Conservation (phyloP, 305 asterid species). For the Salvia sclarea region DNA sequence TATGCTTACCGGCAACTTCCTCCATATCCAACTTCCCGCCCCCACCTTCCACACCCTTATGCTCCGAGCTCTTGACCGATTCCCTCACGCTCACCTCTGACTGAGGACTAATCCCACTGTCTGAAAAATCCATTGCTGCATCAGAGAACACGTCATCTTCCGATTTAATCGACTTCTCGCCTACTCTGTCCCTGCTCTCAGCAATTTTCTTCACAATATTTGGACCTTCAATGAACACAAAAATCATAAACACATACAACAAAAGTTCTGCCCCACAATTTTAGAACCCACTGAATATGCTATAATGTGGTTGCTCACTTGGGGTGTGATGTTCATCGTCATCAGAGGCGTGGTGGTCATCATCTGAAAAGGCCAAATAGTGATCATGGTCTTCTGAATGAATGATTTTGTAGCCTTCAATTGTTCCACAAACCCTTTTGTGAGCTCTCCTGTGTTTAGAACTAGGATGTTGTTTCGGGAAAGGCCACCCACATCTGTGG, state of each 20-base stretch:
- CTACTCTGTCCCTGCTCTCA: constrained; percentile 45
- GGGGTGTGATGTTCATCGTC: constrained; percentile 53
- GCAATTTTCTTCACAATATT: constrained; percentile 36
- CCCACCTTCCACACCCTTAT: constrained; percentile 35
- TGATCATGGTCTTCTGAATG: constrained; percentile 39
- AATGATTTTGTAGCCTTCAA: constrained; percentile 65
- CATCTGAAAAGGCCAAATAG: constrained; percentile 53
- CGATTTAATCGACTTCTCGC: constrained; percentile 49
- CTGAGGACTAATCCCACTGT: constrained; percentile 51
- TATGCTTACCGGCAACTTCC: constrained; percentile 45
- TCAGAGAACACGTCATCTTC: constrained; percentile 78
- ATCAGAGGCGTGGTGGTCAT: constrained; percentile 57
- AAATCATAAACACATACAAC: background rate
- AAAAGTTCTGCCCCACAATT: constrained; percentile 7
- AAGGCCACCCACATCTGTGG: constrained; percentile 93
- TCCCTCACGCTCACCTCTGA: constrained; percentile 41
- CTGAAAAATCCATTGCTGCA: constrained; percentile 71
- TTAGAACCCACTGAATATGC: background rate
- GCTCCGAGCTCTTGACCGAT: constrained; percentile 30
- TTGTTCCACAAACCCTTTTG: constrained; percentile 72
- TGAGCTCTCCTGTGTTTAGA: constrained; percentile 85
- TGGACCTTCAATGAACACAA: constrained; percentile 54
- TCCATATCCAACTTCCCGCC: constrained; percentile 32
- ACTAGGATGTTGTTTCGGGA: constrained; percentile 89
- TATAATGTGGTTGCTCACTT: constrained; percentile 48